These are phyloP conservation scores for Neurospora africana DNA, from an alignment of 495 filamentous ascomycete species.

Conservation along the genomic window DNA sequence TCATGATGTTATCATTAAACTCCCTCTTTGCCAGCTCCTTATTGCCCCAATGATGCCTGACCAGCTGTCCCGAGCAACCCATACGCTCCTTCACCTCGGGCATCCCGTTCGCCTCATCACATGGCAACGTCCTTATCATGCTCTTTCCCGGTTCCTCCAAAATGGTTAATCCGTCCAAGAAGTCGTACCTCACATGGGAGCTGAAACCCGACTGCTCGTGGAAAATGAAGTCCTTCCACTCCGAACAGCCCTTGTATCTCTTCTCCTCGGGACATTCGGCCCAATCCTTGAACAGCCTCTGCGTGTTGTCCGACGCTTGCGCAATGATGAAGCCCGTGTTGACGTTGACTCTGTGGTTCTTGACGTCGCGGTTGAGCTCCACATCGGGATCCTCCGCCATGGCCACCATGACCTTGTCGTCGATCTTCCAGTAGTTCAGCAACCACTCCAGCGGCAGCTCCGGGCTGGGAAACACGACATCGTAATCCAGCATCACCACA, in stretches of 20 bases:
- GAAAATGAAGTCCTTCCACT: constrained; percentile 15
- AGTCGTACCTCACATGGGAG: constrained; percentile 20
- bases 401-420: constrained; percentile 29
- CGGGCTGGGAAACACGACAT: constrained; percentile 37
- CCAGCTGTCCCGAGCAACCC: constrained; percentile 17
- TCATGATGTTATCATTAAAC: constrained; percentile 14
- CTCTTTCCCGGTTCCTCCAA: constrained; percentile 7
- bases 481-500: constrained; percentile 41
- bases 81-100: constrained; percentile 8
- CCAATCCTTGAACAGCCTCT: constrained; percentile 20
- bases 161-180: constrained; percentile 18
- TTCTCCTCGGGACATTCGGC: constrained; percentile 15
- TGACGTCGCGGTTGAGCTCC: constrained; percentile 14
- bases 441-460: constrained; percentile 45
- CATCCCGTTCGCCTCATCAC: constrained; percentile 21
- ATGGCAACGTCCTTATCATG: constrained; percentile 17
- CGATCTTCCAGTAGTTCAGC: constrained; percentile 43
- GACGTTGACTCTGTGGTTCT: constrained; percentile 14
- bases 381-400: constrained; percentile 32
- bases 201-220: constrained; percentile 24
- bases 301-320: constrained; percentile 16
- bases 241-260: constrained; percentile 12
- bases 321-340: constrained; percentile 25
- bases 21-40: constrained; percentile 12
- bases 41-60: constrained; percentile 20